Evolutionary conservation across 257 asterid species (phyloP).

Genomic region (Echium plantagineum): DNA sequence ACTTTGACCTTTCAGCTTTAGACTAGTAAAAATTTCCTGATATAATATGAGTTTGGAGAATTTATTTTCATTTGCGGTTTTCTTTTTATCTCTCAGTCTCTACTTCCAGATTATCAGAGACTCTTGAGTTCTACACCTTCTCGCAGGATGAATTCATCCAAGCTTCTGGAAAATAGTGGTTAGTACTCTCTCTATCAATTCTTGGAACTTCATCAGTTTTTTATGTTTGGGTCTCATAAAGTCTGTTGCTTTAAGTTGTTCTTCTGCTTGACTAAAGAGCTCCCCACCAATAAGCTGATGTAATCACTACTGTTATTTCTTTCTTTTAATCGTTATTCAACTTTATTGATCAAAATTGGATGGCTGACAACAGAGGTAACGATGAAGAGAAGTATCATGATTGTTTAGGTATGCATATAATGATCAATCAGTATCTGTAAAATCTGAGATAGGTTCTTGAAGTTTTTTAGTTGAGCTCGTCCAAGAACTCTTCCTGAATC

Average conservation of each 20-base stretch:
- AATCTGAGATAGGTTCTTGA: background rate
- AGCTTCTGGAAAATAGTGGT: constrained; percentile 92
- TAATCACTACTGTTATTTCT: too few relatives aligned
- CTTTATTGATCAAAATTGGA: background rate
- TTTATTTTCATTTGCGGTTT: constrained; percentile 20
- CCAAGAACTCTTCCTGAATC: background rate
- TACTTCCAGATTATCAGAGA: constrained; percentile 96
- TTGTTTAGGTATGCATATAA: background rate
- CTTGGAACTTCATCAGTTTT: background rate
- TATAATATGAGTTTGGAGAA: constrained; percentile 15
- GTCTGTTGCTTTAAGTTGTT: too few relatives aligned
- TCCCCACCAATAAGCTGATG: too few relatives aligned
- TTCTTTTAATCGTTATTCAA: too few relatives aligned
- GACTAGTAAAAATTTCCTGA: background rate
- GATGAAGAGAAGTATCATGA: background rate
- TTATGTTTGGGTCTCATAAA: background rate
- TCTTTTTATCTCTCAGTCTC: constrained; percentile 60
- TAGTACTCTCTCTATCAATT: constrained; percentile 2
- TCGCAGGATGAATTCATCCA: constrained; percentile 95
- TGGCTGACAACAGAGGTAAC: background rate
- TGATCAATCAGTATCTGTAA: background rate
- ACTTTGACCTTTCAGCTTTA: background rate
- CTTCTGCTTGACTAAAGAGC: too few relatives aligned
- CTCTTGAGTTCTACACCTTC: constrained; percentile 86
- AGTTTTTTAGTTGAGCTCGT: background rate